phyloP scores from a whole-genome alignment of 257 asterid genomes.

The Mitragyna speciosa region DNA sequence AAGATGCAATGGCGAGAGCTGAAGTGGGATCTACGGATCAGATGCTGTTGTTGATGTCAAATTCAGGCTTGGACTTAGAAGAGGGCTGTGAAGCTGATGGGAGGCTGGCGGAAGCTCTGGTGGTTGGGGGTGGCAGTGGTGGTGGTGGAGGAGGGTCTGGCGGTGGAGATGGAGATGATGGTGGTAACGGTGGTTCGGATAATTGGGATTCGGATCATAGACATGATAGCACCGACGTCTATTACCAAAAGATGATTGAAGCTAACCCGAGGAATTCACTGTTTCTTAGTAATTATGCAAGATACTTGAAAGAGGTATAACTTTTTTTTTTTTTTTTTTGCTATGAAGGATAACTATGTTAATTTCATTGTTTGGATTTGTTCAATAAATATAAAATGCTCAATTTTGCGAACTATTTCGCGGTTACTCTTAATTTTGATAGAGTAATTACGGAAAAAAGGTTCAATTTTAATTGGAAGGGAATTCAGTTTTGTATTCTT shows the following conservation, averaged over 20 bases:
- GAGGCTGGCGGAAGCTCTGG: conserved; percentile 17
- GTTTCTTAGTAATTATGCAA: conserved; percentile 57
- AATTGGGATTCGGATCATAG: conserved; percentile 28
- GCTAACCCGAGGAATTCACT: conserved; percentile 47
- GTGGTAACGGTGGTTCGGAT: conserved; percentile 16
- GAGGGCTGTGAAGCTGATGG: conserved; percentile 16
- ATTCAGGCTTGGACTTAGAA: conserved; percentile 7
- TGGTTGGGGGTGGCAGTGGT: conserved; percentile 20
- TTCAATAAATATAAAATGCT: too few relatives aligned
- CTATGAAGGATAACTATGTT: too few relatives aligned
- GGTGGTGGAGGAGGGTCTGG: conserved; percentile 31
- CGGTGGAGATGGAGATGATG: conserved; percentile 19
- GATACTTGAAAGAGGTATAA: conserved; percentile 53
- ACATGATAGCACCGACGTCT: conserved; percentile 28
- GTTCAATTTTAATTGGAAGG: too few relatives aligned
- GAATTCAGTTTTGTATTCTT: too few relatives aligned
- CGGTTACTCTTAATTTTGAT: too few relatives aligned
- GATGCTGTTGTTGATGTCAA: conserved; percentile 1
- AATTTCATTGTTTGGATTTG: too few relatives aligned
- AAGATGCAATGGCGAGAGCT: conserved; percentile 5
- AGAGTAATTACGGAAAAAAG: too few relatives aligned
- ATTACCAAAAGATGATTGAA: conserved; percentile 44
- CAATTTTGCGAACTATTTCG: too few relatives aligned
- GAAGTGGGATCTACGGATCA: neutral
- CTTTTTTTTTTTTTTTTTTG: too few relatives aligned